These are phyloP conservation scores for Verticillium longisporum DNA, from an alignment of 2,329 filamentous ascomycete species.

Conservation along the genomic window DNA sequence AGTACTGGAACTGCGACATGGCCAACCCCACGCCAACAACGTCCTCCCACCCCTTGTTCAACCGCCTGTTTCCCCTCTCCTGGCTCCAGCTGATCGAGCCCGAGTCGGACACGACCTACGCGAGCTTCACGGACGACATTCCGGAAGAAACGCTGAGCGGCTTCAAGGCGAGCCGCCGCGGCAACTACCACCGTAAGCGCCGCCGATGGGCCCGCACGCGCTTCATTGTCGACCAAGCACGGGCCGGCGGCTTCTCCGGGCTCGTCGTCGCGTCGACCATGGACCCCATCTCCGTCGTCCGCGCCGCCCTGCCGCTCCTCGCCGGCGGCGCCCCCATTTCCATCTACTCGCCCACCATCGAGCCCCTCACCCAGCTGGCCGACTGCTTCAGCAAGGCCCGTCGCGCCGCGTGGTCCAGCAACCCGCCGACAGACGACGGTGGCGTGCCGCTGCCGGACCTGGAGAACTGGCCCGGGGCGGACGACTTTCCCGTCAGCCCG, in stretches of 20 bases:
- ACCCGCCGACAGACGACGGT: slow-evolving; percentile 37
- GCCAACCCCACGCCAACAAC: slow-evolving; percentile 49
- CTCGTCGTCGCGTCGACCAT: slow-evolving; percentile 77
- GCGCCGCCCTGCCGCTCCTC: slow-evolving; percentile 70
- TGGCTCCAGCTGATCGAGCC: slow-evolving; percentile 90
- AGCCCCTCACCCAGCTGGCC: slow-evolving; percentile 68
- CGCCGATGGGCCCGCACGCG: slow-evolving; percentile 70
- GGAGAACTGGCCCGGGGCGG: slow-evolving; percentile 50
- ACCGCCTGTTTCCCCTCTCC: slow-evolving; percentile 74
- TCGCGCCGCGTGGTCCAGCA: slow-evolving; percentile 64
- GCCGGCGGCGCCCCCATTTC: slow-evolving; percentile 78
- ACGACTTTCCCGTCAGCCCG: slow-evolving; percentile 83
- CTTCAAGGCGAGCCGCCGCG: slow-evolving; percentile 77
- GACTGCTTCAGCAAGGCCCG: slow-evolving; percentile 81
- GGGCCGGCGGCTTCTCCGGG: slow-evolving; percentile 72
- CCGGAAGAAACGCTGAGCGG: slow-evolving; percentile 54
- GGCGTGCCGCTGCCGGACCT: slow-evolving; percentile 41
- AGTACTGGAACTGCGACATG: slow-evolving; percentile 82
- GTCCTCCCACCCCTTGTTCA: slow-evolving; percentile 78
- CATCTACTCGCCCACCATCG: slow-evolving; percentile 75
- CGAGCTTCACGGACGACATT: slow-evolving; percentile 53
- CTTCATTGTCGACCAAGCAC: slow-evolving; percentile 66
- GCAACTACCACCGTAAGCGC: slow-evolving; percentile 83
- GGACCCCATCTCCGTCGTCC: slow-evolving; percentile 71
- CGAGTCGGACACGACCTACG: slow-evolving; percentile 65